A percentile compares a stretch with the other conserved stretches of the same genome.
Evolutionary conservation across 1,139 yeast species (phyloP).

Genomic region (Geotrichum restrictum): DNA sequence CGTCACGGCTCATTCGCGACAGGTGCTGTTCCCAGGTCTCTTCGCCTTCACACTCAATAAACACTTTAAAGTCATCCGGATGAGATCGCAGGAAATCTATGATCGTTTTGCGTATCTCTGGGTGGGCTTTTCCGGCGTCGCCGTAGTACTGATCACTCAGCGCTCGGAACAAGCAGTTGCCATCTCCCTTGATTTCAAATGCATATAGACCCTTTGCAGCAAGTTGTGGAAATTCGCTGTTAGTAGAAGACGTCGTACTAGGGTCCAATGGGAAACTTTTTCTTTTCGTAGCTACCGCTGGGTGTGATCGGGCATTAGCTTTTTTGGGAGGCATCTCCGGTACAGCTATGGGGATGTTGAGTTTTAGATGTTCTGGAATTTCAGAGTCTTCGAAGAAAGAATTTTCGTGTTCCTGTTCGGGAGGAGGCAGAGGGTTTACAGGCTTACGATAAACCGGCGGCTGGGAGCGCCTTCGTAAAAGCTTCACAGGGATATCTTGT

Average conservation of each 20-base stretch:
- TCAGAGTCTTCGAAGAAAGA: background rate
- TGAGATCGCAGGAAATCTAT: constrained; percentile 37
- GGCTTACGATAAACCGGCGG: background rate
- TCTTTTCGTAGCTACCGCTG: background rate
- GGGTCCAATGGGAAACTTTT: background rate
- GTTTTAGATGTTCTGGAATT: background rate
- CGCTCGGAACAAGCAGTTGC: constrained; percentile 45
- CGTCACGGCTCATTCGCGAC: constrained; percentile 40
- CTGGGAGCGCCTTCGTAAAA: no score
- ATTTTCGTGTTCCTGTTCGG: background rate
- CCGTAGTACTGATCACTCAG: constrained; percentile 43
- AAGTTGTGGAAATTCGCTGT: constrained; percentile 38
- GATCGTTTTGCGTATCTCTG: constrained; percentile 35
- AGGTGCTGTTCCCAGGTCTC: constrained; percentile 39
- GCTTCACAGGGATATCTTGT: no score
- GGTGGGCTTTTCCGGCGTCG: constrained; percentile 35
- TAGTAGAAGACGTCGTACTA: background rate
- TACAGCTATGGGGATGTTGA: background rate
- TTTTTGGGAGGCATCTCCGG: background rate
- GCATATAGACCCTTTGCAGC: constrained; percentile 39
- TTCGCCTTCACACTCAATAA: constrained; percentile 32
- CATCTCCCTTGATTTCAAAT: constrained; percentile 42
- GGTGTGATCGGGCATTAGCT: background rate
- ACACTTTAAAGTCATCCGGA: constrained; percentile 33
- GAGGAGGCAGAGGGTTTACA: background rate